These are phyloP conservation scores for Colletotrichum salicis DNA, from an alignment of 2,329 filamentous ascomycete species.

Conservation along the genomic window DNA sequence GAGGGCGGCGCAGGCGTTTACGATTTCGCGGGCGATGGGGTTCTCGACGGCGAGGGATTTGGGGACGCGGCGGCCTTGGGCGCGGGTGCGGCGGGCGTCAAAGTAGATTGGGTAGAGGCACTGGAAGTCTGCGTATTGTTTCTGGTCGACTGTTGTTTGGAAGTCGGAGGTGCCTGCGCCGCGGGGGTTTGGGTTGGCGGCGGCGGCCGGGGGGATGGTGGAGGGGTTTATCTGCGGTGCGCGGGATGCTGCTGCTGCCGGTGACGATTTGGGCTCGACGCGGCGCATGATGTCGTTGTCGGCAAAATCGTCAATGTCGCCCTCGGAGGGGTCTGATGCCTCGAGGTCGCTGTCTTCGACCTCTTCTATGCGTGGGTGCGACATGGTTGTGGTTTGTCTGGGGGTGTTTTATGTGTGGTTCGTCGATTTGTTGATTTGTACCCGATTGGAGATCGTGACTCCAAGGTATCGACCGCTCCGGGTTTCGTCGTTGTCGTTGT, in stretches of 20 bases:
- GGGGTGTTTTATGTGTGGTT: slow-evolving; percentile 12
- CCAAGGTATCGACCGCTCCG: not conserved
- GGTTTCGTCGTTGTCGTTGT: not conserved
- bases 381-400: slow-evolving; percentile 64
- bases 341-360: slow-evolving; percentile 83
- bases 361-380: slow-evolving; percentile 91
- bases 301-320: slow-evolving; percentile 76
- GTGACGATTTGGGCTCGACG: slow-evolving; percentile 47
- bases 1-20: slow-evolving; percentile 81
- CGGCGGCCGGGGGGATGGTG: slow-evolving; percentile 48
- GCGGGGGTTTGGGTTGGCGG: slow-evolving; percentile 48
- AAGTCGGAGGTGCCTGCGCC: slow-evolving; percentile 37
- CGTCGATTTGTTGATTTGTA: not conserved
- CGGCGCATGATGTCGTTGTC: slow-evolving; percentile 67
- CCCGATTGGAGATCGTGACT: not conserved
- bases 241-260: slow-evolving; percentile 44
- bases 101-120: slow-evolving; percentile 98
- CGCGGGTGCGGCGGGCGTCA: slow-evolving; percentile 77
- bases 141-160: slow-evolving; percentile 57
- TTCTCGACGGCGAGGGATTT: slow-evolving; percentile 79
- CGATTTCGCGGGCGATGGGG: slow-evolving; percentile 89
- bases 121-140: slow-evolving; percentile 79
- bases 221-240: slow-evolving; percentile 46
- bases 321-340: slow-evolving; percentile 84
- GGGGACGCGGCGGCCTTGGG: slow-evolving; percentile 83